phyloP scores from a whole-genome alignment of 177 flowering plant species.

The Telopea speciosissima region DNA sequence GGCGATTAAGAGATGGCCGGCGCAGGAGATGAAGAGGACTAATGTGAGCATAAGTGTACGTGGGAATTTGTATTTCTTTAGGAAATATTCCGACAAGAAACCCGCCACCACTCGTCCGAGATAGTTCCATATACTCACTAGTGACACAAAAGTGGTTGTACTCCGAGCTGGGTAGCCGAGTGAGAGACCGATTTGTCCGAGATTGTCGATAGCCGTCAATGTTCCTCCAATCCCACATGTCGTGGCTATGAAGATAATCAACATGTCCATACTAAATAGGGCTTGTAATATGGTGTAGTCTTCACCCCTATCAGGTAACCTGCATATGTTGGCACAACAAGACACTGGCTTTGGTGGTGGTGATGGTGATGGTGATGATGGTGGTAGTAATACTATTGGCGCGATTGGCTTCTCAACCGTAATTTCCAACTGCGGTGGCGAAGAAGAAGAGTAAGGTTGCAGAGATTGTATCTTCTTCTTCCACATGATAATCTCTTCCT shows the following conservation, averaged over 20 bases:
- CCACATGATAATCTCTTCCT: slow-evolving; percentile 45
- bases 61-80: slow-evolving; percentile 43
- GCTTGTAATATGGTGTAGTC: slow-evolving; percentile 79
- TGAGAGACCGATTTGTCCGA: slow-evolving; percentile 68
- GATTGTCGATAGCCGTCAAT: slow-evolving; percentile 68
- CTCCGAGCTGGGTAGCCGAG: slow-evolving; percentile 43
- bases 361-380: no score
- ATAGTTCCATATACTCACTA: slow-evolving; percentile 80
- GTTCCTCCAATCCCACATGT: slow-evolving; percentile 66
- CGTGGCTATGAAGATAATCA: slow-evolving; percentile 44
- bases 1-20: slow-evolving; percentile 61
- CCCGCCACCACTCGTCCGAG: slow-evolving; percentile 60
- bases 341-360: slow-evolving; percentile 12
- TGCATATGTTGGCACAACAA: slow-evolving; percentile 30
- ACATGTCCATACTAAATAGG: slow-evolving; percentile 61
- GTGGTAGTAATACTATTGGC: no score
- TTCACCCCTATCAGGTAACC: slow-evolving; percentile 56
- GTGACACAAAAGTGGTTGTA: slow-evolving; percentile 60
- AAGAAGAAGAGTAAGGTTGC: not conserved
- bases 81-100: slow-evolving; percentile 49
- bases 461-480: slow-evolving; percentile 12
- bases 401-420: not conserved
- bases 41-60: slow-evolving; percentile 49
- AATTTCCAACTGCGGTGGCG: not conserved
- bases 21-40: slow-evolving; percentile 37